Evolutionary conservation across 2,329 filamentous ascomycete genomes (phyloP).

Genomic region (Ascochyta rabiei): DNA sequence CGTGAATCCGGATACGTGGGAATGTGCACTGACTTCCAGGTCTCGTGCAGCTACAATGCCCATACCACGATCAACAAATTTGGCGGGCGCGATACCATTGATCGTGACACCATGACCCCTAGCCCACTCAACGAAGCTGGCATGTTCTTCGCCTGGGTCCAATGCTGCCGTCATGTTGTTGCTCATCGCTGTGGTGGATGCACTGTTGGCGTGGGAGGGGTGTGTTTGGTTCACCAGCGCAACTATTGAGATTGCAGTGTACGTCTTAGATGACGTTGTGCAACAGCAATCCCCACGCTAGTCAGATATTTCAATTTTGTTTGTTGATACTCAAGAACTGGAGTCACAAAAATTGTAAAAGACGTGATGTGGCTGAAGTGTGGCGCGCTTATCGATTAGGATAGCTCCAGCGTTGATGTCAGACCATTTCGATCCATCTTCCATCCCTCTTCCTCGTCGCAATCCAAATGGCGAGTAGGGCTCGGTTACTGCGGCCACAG

Average conservation of each 20-base stretch:
- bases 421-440: constrained; percentile 13
- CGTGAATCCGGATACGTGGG: background rate
- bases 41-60: constrained; percentile 74
- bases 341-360: constrained; percentile 12
- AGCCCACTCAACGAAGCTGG: constrained; percentile 72
- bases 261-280: too few relatives aligned
- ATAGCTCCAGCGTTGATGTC: constrained; percentile 14
- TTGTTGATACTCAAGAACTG: background rate
- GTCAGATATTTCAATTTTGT: too few relatives aligned
- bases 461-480: constrained; percentile 22
- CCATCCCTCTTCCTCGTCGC: background rate
- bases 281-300: too few relatives aligned
- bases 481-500: constrained; percentile 15
- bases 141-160: constrained; percentile 49
- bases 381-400: constrained; percentile 33
- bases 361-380: constrained; percentile 22
- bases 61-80: constrained; percentile 74
- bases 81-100: constrained; percentile 69
- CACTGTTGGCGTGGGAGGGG: too few relatives aligned
- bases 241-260: too few relatives aligned
- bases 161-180: constrained; percentile 40
- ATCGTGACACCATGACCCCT: constrained; percentile 67
- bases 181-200: background rate
- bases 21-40: constrained; percentile 62
- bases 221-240: too few relatives aligned